These are phyloP conservation scores for Thecamonas trahens DNA, from an alignment of 78 protist species.

Conservation along the genomic window DNA sequence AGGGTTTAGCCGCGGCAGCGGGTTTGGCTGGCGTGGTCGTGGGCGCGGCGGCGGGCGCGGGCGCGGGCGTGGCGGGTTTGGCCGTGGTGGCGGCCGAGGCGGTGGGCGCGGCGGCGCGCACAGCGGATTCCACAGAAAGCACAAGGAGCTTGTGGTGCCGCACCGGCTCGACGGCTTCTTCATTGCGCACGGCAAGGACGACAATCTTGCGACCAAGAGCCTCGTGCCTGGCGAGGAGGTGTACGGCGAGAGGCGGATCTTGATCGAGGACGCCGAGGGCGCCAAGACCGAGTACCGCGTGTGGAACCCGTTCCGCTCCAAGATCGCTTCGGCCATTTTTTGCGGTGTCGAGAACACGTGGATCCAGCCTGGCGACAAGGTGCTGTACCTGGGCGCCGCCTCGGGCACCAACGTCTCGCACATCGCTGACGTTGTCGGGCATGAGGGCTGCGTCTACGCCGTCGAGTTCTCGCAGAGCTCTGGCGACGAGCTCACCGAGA, in stretches of 20 bases:
- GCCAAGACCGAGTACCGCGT: conserved; percentile 95
- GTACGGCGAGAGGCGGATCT: conserved; percentile 93
- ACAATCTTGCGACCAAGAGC: conserved; percentile 76
- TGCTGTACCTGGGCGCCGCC: conserved; percentile 97
- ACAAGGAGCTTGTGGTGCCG: conserved; percentile 77
- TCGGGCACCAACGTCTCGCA: conserved; percentile 98
- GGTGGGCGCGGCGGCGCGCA: conserved; percentile 40
- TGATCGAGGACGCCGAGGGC: conserved; percentile 55
- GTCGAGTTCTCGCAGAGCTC: conserved; percentile 94
- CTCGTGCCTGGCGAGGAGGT: conserved; percentile 91
- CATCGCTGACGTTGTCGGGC: conserved; percentile 93
- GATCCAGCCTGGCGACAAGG: conserved; percentile 92
- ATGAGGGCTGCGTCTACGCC: conserved; percentile 92
- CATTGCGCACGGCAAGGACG: conserved; percentile 78
- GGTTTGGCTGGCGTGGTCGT: conserved; percentile 34
- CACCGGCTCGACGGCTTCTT: conserved; percentile 86
- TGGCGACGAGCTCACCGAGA: conserved; percentile 92
- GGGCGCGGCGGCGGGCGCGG: conserved; percentile 36
- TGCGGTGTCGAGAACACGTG: conserved; percentile 86
- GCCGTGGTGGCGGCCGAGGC: conserved; percentile 5
- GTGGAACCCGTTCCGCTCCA: conserved; percentile 99
- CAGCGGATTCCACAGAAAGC: too few species aligned
- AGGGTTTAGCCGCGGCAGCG: conserved; percentile 49
- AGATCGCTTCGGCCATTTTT: conserved; percentile 94
- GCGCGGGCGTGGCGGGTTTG: conserved; percentile 33